A percentile compares a stretch with the other conserved stretches of the same genome.
Conservation (phyloP, 1,139 yeast species). For the Sugiyamaella japonica region DNA sequence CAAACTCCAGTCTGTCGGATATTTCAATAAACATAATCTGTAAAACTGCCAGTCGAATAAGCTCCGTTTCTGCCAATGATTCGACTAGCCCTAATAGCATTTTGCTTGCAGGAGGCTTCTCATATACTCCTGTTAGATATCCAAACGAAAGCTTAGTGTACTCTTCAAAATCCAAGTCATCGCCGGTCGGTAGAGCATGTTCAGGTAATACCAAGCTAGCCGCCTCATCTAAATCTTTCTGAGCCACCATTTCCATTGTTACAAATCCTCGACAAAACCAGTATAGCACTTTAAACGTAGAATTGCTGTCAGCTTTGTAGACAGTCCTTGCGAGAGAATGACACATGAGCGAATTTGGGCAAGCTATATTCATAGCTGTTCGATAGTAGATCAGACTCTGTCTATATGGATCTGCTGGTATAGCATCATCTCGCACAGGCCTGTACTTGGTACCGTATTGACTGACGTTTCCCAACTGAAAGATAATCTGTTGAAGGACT, state of each 20-base stretch:
- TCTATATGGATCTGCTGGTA: slow-evolving; percentile 12
- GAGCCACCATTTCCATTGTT: not conserved
- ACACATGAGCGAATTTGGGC: slow-evolving; percentile 17
- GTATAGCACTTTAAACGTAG: not conserved
- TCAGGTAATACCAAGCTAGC: not conserved
- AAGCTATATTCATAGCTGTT: slow-evolving; percentile 22
- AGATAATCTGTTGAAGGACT: slow-evolving; percentile 14
- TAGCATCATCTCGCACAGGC: slow-evolving; percentile 4
- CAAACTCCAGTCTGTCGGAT: not conserved
- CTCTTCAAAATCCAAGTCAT: not conserved
- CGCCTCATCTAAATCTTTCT: not conserved
- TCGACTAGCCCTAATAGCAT: not conserved
- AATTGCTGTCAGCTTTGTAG: not conserved
- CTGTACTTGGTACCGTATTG: slow-evolving; percentile 24
- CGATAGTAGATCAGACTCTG: slow-evolving; percentile 30
- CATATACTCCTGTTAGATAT: not conserved
- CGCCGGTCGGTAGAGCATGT: not conserved
- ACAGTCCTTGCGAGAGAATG: slow-evolving; percentile 17
- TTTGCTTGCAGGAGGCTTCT: not conserved
- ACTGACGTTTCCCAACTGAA: slow-evolving; percentile 31
- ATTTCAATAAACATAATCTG: slow-evolving; percentile 4
- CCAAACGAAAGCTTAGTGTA: not conserved
- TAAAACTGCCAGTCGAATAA: not conserved
- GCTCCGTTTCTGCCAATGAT: not conserved
- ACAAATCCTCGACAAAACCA: slow-evolving; percentile 1